These are phyloP conservation scores for Backusella australiensis DNA, from an alignment of 192 early-diverging fungal genomes.

Conservation along the genomic window DNA sequence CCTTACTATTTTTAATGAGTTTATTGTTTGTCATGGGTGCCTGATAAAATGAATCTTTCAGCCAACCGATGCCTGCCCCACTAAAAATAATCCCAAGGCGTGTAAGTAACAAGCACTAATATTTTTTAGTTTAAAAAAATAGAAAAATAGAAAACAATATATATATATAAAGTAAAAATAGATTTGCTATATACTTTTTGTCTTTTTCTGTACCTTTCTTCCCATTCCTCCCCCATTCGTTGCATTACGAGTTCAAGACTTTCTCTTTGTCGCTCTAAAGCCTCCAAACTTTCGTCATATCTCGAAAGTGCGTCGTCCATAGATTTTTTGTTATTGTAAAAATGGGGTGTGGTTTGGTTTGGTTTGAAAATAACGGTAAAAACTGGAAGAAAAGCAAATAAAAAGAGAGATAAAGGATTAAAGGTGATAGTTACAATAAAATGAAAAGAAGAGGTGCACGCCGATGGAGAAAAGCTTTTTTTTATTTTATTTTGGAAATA, in stretches of 20 bases:
- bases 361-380: background rate
- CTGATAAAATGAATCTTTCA: conserved; percentile 8
- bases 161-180: background rate
- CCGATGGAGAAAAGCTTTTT: background rate
- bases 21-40: conserved; percentile 3
- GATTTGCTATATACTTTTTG: background rate
- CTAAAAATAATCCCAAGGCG: background rate
- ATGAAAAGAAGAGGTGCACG: background rate
- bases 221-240: conserved; percentile 39
- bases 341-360: background rate
- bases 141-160: background rate
- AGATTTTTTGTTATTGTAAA: background rate
- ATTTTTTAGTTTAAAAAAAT: conserved; percentile 1
- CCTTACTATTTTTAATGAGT: background rate
- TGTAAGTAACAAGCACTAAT: background rate
- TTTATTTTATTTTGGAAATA: conserved; percentile 3
- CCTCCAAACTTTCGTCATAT: conserved; percentile 34
- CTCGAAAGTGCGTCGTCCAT: conserved; percentile 17
- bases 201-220: conserved; percentile 29
- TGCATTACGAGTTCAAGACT: conserved; percentile 30
- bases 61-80: conserved; percentile 38
- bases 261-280: conserved; percentile 28
- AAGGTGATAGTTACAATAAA: background rate
- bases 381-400: background rate
- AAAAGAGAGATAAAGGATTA: background rate